Evolutionary conservation across 2,329 filamentous ascomycete genomes (phyloP).

Genomic region (Xylaria hypoxylon): DNA sequence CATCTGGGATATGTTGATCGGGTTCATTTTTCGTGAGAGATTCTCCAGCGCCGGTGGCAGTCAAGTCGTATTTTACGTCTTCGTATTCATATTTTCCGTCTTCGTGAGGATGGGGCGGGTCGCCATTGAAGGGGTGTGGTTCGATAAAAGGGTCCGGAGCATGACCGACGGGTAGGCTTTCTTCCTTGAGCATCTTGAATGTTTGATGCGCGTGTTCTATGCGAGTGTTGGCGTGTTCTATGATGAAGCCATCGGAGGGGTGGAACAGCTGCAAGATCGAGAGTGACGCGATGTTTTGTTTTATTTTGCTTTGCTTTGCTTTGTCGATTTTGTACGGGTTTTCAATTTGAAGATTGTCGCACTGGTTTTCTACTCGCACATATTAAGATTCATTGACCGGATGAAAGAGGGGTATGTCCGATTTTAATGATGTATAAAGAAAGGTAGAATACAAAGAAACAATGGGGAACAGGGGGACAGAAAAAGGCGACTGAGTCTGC

Average conservation of each 20-base stretch:
- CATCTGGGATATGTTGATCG: neutral
- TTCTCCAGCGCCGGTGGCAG: neutral
- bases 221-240: too few species aligned
- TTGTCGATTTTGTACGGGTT: neutral
- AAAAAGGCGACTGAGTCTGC: too few species aligned
- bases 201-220: neutral
- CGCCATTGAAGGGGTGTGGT: neutral
- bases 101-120: neutral
- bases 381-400: too few species aligned
- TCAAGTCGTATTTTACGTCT: neutral
- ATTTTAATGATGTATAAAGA: too few species aligned
- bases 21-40: conserved; percentile 5
- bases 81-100: neutral
- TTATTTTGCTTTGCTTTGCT: neutral
- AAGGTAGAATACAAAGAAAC: too few species aligned
- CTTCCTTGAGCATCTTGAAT: conserved; percentile 19
- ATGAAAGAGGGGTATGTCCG: too few species aligned
- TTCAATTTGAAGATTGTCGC: neutral
- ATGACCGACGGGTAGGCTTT: neutral
- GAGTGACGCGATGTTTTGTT: neutral
- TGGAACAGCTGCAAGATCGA: neutral
- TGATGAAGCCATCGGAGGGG: too few species aligned
- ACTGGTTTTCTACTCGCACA: neutral
- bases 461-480: too few species aligned
- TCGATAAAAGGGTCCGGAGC: neutral